A percentile compares a stretch with the other conserved stretches of the same genome.
These are phyloP conservation scores for Helicostylum pulchrum DNA, from an alignment of 192 early-diverging fungal species.

Conservation along the genomic window DNA sequence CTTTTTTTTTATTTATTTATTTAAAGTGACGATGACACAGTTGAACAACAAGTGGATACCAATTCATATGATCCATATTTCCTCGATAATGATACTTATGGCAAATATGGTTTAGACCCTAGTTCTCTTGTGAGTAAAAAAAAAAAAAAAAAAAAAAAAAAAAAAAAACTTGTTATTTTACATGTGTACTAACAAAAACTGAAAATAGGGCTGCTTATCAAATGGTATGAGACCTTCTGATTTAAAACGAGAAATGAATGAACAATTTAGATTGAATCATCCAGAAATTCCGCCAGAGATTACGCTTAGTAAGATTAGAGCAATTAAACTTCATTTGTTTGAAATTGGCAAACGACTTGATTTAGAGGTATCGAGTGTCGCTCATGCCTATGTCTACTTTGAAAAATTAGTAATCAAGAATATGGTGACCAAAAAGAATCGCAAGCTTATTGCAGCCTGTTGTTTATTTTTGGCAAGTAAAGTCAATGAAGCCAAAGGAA, in stretches of 20 bases:
- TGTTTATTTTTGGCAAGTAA: slow-evolving; percentile 84
- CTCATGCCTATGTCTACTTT: slow-evolving; percentile 89
- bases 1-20: slow-evolving; percentile 9
- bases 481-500: slow-evolving; percentile 82
- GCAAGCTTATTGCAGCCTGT: slow-evolving; percentile 67
- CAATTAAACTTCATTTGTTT: slow-evolving; percentile 72
- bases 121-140: not conserved
- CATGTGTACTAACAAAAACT: not conserved
- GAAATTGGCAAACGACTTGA: slow-evolving; percentile 66
- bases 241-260: slow-evolving; percentile 84
- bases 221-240: slow-evolving; percentile 57
- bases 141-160: no score
- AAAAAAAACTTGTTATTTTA: not conserved
- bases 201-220: not conserved
- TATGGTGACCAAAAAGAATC: slow-evolving; percentile 67
- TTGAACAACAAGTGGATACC: slow-evolving; percentile 2
- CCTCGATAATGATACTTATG: slow-evolving; percentile 55
- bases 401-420: slow-evolving; percentile 90
- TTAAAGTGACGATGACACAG: slow-evolving; percentile 29
- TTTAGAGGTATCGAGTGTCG: slow-evolving; percentile 87
- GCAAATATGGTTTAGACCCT: not conserved
- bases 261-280: slow-evolving; percentile 77
- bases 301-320: slow-evolving; percentile 86
- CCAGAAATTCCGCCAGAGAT: slow-evolving; percentile 76
- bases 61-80: slow-evolving; percentile 73